Evolutionary conservation across 768 basidiomycete species (phyloP), one percentile per base, ranked within the genome.

Genomic region (Steccherinum ochraceum): DNA sequence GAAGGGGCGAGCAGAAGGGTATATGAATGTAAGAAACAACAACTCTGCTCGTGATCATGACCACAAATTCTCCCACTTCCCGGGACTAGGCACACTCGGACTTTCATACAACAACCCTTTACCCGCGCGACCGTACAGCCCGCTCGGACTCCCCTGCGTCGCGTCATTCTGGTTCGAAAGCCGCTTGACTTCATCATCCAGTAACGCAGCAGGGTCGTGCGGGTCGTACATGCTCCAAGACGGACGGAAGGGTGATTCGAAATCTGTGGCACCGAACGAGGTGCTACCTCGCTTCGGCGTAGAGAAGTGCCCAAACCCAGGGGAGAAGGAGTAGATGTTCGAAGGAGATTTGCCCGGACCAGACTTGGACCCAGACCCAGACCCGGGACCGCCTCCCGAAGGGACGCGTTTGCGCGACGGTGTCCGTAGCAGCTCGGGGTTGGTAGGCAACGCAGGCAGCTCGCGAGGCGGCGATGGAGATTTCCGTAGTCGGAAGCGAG

Each of bases 111-210:
- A 60, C 55, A 85, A 59, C 72, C 30, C 30, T 16, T 35, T 35
- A 71, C 74, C 56, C 76, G 75, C 40, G 57, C 41, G 52, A 11
- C 81, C 88, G 63, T 80, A 90, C 46, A 88, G 59, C 1, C 86
- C 85, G 0, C 68, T 73, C 0, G 86, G 87, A 58, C 85, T 88
- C 16, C 30, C 30, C 16, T 16, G 7, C 30, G 7, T 7, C 30
- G 30, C 30, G 7, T 53, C 50, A 40, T 48, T 52, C 65, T 70
- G 18, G 65, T 72, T 52, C n/a, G n/a, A n/a, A 58, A 69, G 42
- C 56, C 82, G 70, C 45, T 74, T 77, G 49, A 91, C 69, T 52
- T 91, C 89, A 45, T 90, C 89, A 45, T 88, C 84, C 20, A 90
- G 69, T 40, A 88, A 58, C 25, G 76, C 69, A 25, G 77, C 70